Base-by-base conservation (phyloP, 768 basidiomycete species). In the Russula vinacea region DNA sequence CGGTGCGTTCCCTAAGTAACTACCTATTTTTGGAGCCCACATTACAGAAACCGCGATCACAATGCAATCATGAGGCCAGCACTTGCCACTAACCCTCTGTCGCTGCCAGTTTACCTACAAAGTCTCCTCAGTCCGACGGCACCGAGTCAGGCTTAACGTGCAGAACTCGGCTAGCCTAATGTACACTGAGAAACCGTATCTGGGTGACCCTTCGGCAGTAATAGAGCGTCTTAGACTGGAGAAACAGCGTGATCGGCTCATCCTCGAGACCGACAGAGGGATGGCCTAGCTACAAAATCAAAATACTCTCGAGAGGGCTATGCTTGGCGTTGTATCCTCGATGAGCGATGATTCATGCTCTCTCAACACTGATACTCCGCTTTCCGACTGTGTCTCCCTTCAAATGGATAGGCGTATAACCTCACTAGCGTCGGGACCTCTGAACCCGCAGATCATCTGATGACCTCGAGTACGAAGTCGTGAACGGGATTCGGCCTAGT, bases 271-370 rank as follows among this genome's bases (percentile, higher is more conserved):
- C 14, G 65, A 55, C 5, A 37, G 33, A 9, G 50, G 59, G 56
- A 19, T 45, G 13, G 22, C 52, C 24, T 69, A 66, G 68, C 40
- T 69, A 22, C 51, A 56, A 26, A 63, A 67, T 10, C 68, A 69
- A 61, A 62, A n/a, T n/a, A n/a, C n/a, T n/a, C n/a, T n/a, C n/a
- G n/a, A 5, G 33, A 56, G 47, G 14, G 45, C 56, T 40, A 39
- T 39, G 10, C 22, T 67, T 1, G 57, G 62, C 24, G 47, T 35
- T 1, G 29, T 33, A 14, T 66, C 66, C 9, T 64, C 68, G 22
- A 60, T n/a, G 22, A 58, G 49, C 40, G 60, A 64, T 40, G 68
- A 69, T 40, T 37, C 57, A 13, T 56, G 64, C 33, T 69, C 68
- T 5, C 56, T 69, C 44, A 69, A 67, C 44, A 68, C 68, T n/a